Percentiles rank a stretch among this genome's conserved stretches.
Conservation (phyloP, 176 grass and related monocot genomes). For the Oryza rufipogon region DNA sequence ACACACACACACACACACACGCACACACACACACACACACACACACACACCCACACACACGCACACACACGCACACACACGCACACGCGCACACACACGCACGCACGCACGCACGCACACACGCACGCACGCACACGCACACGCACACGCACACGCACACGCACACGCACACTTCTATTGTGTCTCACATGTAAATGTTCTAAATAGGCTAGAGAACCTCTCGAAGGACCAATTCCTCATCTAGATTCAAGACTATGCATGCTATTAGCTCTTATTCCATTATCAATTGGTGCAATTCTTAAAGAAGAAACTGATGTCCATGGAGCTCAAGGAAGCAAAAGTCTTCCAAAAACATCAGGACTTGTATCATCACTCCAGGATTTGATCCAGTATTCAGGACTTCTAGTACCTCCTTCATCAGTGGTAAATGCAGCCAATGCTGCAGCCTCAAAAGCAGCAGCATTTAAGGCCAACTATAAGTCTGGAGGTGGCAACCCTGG, state of each 20-base stretch:
- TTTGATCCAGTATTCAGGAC: conserved; percentile 80
- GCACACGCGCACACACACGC: not conserved
- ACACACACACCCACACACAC: no score
- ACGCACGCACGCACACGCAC: not conserved
- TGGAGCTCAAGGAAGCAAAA: conserved; percentile 53
- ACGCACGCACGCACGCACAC: no score
- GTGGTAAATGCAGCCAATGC: conserved; percentile 76
- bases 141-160: not conserved
- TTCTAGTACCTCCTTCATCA: conserved; percentile 82
- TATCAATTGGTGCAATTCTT: conserved; percentile 69
- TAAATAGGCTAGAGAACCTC: conserved; percentile 77
- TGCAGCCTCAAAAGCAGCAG: conserved; percentile 86
- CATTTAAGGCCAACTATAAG: conserved; percentile 67
- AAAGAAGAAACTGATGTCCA: conserved; percentile 66
- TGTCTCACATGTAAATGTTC: conserved; percentile 38
- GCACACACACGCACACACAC: not conserved
- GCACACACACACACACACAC: not conserved
- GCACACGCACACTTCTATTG: not conserved
- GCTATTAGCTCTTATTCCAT: conserved; percentile 81
- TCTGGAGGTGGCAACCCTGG: conserved; percentile 47
- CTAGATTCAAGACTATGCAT: conserved; percentile 88
- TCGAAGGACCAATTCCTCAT: conserved; percentile 87
- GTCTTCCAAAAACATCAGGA: conserved; percentile 68
- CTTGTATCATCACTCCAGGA: conserved; percentile 87
- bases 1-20: not conserved